These are phyloP conservation scores for Suillus ampliporus DNA, from an alignment of 768 basidiomycete genomes.

Conservation along the genomic window DNA sequence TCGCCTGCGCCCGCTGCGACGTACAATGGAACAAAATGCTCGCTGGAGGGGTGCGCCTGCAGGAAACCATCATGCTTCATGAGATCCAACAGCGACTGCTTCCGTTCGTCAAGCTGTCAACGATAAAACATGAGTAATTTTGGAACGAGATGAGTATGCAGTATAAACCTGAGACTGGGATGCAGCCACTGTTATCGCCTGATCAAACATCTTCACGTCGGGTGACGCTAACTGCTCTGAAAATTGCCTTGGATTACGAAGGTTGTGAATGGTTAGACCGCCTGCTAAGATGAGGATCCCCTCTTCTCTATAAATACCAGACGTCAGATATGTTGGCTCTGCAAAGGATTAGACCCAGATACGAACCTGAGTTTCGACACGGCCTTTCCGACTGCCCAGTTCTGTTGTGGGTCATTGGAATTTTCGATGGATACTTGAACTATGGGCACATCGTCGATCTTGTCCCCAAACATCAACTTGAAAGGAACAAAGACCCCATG, in stretches of 20 bases:
- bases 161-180: conserved; percentile 52
- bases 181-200: conserved; percentile 63
- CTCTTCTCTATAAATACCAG: conserved; percentile 51
- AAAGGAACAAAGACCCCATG: conserved; percentile 86
- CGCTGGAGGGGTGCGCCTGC: conserved; percentile 73
- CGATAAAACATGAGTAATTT: not conserved
- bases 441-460: conserved; percentile 65
- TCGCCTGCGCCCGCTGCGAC: conserved; percentile 78
- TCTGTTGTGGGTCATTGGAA: conserved; percentile 59
- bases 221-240: conserved; percentile 52
- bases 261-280: conserved; percentile 71
- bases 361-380: conserved; percentile 61
- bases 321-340: conserved; percentile 3
- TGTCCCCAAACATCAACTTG: conserved; percentile 76
- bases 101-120: conserved; percentile 54
- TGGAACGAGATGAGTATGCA: not conserved
- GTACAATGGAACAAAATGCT: conserved; percentile 84
- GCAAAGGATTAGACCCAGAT: not conserved
- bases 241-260: conserved; percentile 59
- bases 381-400: conserved; percentile 71
- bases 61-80: conserved; percentile 66
- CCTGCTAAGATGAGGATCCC: conserved; percentile 74
- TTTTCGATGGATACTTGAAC: conserved; percentile 73
- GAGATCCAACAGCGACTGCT: conserved; percentile 59
- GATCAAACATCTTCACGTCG: conserved; percentile 59